phyloP scores from a whole-genome alignment of 306 rosid species.

The Datisca glomerata region DNA sequence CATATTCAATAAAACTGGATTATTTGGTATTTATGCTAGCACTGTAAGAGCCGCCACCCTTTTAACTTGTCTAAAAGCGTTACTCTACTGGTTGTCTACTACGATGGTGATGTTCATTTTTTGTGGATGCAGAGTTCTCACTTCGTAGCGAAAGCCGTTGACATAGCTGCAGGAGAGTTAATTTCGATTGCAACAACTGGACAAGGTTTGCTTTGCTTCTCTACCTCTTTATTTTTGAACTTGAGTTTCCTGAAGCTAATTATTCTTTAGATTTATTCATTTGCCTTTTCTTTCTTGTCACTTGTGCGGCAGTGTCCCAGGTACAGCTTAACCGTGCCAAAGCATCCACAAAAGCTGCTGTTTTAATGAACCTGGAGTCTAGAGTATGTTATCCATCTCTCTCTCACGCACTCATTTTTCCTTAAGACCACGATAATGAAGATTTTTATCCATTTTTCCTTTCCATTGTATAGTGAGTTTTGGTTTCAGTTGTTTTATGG shows the following conservation, averaged over 20 bases:
- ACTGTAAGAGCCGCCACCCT: constrained; percentile 61
- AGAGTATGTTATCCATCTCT: constrained; percentile 40
- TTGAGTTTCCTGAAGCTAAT: constrained; percentile 1
- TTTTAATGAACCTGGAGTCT: constrained; percentile 94
- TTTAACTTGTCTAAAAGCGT: too few species aligned
- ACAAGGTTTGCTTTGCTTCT: constrained; percentile 41
- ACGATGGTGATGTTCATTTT: too few species aligned
- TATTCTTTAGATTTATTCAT: not conserved
- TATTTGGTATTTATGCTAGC: constrained; percentile 78
- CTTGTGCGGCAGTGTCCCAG: constrained; percentile 76
- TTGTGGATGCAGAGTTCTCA: constrained; percentile 42
- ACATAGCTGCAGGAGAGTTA: constrained; percentile 67
- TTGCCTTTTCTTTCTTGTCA: constrained; percentile 2
- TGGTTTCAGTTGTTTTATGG: not conserved
- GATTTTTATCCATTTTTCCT: too few species aligned
- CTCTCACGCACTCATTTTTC: not conserved
- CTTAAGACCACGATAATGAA: not conserved
- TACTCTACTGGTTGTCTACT: too few species aligned
- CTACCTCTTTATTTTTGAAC: not conserved
- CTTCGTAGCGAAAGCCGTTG: constrained; percentile 56
- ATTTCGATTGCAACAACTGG: constrained; percentile 73
- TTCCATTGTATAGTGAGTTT: not conserved
- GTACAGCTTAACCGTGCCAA: constrained; percentile 87
- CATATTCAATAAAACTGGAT: constrained; percentile 76
- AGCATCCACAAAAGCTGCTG: constrained; percentile 77